A percentile compares a stretch with the other conserved stretches of the same genome.
These are phyloP conservation scores for Mycena latifolia DNA, from an alignment of 768 basidiomycete genomes.

Conservation along the genomic window DNA sequence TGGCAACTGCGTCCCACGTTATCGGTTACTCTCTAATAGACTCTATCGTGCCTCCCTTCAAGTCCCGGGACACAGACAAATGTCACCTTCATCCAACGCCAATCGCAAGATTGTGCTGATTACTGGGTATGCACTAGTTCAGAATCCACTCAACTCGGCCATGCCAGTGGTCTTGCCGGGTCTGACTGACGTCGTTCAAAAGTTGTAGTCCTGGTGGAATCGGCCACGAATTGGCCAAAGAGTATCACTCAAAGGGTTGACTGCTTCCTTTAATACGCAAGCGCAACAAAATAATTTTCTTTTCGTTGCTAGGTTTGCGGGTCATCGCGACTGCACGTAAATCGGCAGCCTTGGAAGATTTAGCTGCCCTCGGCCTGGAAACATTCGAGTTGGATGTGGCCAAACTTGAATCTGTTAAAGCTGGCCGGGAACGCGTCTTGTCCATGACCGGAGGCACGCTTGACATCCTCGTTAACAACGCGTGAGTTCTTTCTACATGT, in stretches of 20 bases:
- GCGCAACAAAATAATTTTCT: no score
- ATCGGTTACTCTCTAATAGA: no score
- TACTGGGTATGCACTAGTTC: slow-evolving; percentile 22
- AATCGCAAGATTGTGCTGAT: slow-evolving; percentile 17
- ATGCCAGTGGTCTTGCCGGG: no score
- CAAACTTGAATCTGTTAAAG: slow-evolving; percentile 30
- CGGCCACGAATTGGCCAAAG: slow-evolving; percentile 38
- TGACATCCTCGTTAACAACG: slow-evolving; percentile 42
- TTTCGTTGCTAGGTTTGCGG: slow-evolving; percentile 41
- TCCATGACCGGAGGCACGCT: slow-evolving; percentile 41
- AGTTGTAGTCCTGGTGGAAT: slow-evolving; percentile 40
- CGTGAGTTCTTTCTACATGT: slow-evolving; percentile 11
- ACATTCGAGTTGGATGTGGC: slow-evolving; percentile 44
- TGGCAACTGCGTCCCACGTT: no score
- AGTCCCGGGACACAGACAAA: neutral
- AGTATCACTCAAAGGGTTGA: slow-evolving; percentile 34
- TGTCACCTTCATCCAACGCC: neutral
- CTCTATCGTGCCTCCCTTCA: no score
- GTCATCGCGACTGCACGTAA: slow-evolving; percentile 46
- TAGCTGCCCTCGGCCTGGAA: slow-evolving; percentile 38
- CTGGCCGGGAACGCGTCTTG: slow-evolving; percentile 30
- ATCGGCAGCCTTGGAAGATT: slow-evolving; percentile 35
- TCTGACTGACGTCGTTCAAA: neutral
- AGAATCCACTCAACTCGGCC: no score
- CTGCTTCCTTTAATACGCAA: neutral